These are phyloP conservation scores for Brassica carinata DNA, from an alignment of 345 rosid genomes.

Conservation along the genomic window DNA sequence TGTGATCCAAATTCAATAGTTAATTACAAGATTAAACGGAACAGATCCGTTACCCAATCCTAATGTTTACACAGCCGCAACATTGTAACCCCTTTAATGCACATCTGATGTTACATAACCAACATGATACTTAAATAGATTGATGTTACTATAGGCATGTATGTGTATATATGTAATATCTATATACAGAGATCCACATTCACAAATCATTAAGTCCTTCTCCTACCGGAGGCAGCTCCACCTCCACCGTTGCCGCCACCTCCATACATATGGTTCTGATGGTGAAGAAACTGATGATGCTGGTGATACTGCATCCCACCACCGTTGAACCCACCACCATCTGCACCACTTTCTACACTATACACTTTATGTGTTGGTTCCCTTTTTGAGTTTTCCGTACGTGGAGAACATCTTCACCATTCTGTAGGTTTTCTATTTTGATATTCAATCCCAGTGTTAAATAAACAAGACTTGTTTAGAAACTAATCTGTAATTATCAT, in stretches of 20 bases:
- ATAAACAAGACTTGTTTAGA: too few species aligned
- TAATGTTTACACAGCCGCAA: slow-evolving; percentile 37
- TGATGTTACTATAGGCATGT: slow-evolving; percentile 8
- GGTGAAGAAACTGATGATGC: slow-evolving; percentile 43
- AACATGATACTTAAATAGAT: slow-evolving; percentile 14
- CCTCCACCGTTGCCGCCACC: slow-evolving; percentile 23
- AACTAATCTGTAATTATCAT: too few species aligned
- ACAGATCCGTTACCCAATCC: slow-evolving; percentile 20
- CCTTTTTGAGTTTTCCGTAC: too few species aligned
- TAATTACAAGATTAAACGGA: slow-evolving; percentile 16
- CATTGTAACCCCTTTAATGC: background rate
- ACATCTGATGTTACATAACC: slow-evolving; percentile 14
- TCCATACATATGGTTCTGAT: slow-evolving; percentile 38
- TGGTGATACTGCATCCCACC: slow-evolving; percentile 40
- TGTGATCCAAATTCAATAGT: slow-evolving; percentile 21
- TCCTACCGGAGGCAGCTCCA: slow-evolving; percentile 39
- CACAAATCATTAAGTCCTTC: slow-evolving; percentile 33
- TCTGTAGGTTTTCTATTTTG: too few species aligned
- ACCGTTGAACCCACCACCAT: slow-evolving; percentile 33
- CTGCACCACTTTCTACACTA: background rate
- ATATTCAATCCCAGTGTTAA: too few species aligned
- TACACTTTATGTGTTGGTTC: too few species aligned
- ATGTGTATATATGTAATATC: slow-evolving; percentile 27
- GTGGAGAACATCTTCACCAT: too few species aligned
- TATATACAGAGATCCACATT: slow-evolving; percentile 38